Conservation (phyloP, 768 basidiomycete genomes). For the Mrakia hoshinonis region DNA sequence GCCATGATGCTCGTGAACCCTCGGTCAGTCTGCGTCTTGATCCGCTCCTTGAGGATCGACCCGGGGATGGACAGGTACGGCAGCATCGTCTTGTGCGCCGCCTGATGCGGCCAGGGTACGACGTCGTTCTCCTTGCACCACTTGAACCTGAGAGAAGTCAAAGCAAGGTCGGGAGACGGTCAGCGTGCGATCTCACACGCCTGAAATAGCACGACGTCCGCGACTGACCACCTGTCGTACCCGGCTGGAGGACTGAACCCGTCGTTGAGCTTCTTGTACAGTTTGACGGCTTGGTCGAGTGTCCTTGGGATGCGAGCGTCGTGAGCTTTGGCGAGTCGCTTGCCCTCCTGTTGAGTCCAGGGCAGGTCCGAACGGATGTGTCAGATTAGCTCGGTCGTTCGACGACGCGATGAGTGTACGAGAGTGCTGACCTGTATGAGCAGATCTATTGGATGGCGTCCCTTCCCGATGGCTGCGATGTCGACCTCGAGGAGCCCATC, state of each 20-base stretch:
- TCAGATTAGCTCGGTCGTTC: too few species aligned
- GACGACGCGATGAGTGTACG: too few species aligned
- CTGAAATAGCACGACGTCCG: not conserved
- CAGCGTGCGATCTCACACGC: too few species aligned
- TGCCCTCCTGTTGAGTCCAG: constrained; percentile 3
- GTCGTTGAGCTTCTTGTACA: constrained; percentile 14
- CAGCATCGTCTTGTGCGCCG: constrained; percentile 11
- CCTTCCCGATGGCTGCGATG: too few species aligned
- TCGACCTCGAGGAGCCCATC: too few species aligned
- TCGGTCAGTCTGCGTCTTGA: not conserved
- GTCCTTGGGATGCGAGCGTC: constrained; percentile 2
- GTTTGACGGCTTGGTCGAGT: not conserved
- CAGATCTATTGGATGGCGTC: too few species aligned
- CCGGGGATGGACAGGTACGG: constrained; percentile 17
- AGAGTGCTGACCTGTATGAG: too few species aligned
- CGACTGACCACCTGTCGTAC: constrained; percentile 14
- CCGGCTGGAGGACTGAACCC: constrained; percentile 12
- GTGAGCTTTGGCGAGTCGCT: constrained; percentile 3
- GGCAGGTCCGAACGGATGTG: too few species aligned
- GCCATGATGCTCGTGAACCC: constrained; percentile 1
- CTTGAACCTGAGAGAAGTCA: not conserved
- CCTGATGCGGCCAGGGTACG: constrained; percentile 18
- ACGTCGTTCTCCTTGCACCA: constrained; percentile 16
- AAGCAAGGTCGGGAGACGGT: too few species aligned
- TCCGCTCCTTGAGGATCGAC: not conserved